Evolutionary conservation across 78 protist genomes (phyloP), one percentile per base, ranked within the genome.

Genomic region (Planoprotostelium fungivorum): DNA sequence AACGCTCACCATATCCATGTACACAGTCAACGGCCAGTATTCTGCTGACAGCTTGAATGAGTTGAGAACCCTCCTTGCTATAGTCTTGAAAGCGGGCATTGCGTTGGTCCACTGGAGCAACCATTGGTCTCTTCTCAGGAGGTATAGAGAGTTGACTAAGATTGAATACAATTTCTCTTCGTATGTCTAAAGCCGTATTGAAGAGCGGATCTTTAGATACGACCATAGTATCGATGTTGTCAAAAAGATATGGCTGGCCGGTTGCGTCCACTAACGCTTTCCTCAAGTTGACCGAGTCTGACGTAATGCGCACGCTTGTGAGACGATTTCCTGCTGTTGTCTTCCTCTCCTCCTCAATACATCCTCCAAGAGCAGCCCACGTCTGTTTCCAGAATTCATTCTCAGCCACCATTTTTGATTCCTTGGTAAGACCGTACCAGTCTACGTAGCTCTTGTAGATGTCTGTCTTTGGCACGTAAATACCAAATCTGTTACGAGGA

Each of bases 381-480:
- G n/a, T n/a, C n/a, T n/a, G n/a, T n/a, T n/a, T n/a, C n/a, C n/a
- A n/a, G n/a, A n/a, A n/a, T n/a, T n/a, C n/a, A n/a, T n/a, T n/a
- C n/a, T n/a, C n/a, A n/a, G n/a, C n/a, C n/a, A n/a, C n/a, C n/a
- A n/a, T n/a, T n/a, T n/a, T n/a, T n/a, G n/a, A n/a, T n/a, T n/a
- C n/a, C n/a, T n/a, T n/a, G n/a, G n/a, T n/a, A n/a, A n/a, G n/a
- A 51, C 73, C 73, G 73, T 51, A 51, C 73, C 73, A 51, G 73
- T 51, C 73, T 51, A 51, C 16, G 73, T 51, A 51, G 73, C 73
- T 51, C 73, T 51, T 51, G 73, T 51, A 51, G 73, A 51, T 51
- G 73, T 51, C 73, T 51, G 73, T 51, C 73, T 51, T 51, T 51
- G 73, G 73, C 16, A 51, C 16, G 73, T 51, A 51, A 51, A 51